A percentile compares a stretch with the other conserved stretches of the same genome.
Conservation (phyloP, 441 rosid species). For the Gossypium schwendimanii region DNA sequence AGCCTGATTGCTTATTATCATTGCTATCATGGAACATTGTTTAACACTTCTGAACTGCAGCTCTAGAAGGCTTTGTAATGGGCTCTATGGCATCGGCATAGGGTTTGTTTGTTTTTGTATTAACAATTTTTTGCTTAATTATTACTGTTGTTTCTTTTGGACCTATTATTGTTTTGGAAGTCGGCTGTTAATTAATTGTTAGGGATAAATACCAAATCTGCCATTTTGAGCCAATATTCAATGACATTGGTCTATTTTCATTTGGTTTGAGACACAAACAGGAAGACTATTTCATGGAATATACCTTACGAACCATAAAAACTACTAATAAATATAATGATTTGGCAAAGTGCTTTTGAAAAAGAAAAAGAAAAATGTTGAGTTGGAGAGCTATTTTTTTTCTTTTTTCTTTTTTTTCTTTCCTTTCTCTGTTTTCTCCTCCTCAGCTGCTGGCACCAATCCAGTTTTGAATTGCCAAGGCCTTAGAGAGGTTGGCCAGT, state of each 20-base stretch:
- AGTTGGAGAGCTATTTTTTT: background rate
- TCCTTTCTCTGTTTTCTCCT: background rate
- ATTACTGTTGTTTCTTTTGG: background rate
- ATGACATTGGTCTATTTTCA: background rate
- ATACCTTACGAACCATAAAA: background rate
- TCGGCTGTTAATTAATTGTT: background rate
- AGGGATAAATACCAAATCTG: background rate
- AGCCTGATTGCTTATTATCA: background rate
- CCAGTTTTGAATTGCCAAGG: background rate
- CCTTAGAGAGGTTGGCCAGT: background rate
- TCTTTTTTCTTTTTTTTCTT: background rate
- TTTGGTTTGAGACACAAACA: background rate
- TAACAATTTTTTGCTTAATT: background rate
- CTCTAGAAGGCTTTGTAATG: conserved; percentile 5
- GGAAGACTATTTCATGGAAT: background rate
- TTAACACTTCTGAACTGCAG: background rate
- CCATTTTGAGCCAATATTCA: background rate
- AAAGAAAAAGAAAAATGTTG: background rate
- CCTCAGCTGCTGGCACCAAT: background rate
- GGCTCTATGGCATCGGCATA: background rate
- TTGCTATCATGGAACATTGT: background rate
- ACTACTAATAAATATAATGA: background rate
- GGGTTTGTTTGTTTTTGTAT: background rate
- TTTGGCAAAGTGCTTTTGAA: background rate
- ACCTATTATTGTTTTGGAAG: background rate